A percentile compares a stretch with the other conserved stretches of the same genome.
Conservation (phyloP, 805 yeast genomes). For the Saccharomycopsis sp. region DNA sequence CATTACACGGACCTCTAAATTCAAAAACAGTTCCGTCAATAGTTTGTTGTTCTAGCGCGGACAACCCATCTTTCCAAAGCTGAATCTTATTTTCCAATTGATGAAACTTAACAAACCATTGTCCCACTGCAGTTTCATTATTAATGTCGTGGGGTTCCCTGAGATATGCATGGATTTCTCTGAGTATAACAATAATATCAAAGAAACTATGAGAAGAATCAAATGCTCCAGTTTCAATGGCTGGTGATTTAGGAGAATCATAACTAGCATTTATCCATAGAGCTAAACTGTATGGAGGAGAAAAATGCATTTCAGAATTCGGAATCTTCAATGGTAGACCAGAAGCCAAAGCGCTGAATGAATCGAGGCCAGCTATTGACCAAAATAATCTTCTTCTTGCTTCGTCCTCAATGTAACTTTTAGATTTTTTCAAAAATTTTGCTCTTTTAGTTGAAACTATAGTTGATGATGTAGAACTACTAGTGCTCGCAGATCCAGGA, state of each 20-base stretch:
- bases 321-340: neutral
- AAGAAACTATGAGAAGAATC: neutral
- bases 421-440: neutral
- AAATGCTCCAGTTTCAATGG: neutral
- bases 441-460: neutral
- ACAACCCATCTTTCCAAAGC: neutral
- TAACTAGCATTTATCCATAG: neutral
- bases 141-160: slow-evolving; percentile 1
- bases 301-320: neutral
- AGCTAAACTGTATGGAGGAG: neutral
- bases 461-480: neutral
- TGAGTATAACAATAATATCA: neutral
- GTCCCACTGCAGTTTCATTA: neutral
- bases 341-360: neutral
- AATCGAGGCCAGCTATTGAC: neutral
- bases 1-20: neutral
- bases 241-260: neutral
- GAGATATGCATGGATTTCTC: neutral
- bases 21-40: neutral
- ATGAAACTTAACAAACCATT: neutral
- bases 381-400: neutral
- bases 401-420: neutral
- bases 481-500: neutral
- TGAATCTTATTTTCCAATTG: neutral
- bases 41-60: neutral